Conservation (phyloP, 2,329 filamentous ascomycete genomes). For the Aureobasidium lini region DNA sequence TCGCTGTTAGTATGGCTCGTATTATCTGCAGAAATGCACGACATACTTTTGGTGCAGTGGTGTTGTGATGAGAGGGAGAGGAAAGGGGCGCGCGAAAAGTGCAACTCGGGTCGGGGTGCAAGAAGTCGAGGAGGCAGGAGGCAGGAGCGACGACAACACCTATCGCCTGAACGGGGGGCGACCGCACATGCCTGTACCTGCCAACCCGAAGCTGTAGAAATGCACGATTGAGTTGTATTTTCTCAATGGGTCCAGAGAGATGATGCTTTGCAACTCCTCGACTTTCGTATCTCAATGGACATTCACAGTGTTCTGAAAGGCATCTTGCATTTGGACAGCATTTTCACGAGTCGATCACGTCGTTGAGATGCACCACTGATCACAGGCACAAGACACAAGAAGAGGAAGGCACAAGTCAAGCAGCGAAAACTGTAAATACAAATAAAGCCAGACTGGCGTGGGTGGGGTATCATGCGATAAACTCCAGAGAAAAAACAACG, state of each 20-base stretch:
- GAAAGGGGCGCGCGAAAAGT: no score
- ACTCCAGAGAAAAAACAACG: background rate
- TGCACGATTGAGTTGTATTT: background rate
- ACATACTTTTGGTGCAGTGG: background rate
- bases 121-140: background rate
- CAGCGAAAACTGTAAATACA: background rate
- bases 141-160: background rate
- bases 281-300: background rate
- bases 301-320: background rate
- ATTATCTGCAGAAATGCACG: background rate
- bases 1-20: background rate
- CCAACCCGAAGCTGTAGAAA: background rate
- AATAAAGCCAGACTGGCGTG: background rate
- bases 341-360: background rate
- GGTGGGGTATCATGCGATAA: background rate
- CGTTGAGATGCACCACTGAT: background rate
- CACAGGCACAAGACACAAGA: background rate
- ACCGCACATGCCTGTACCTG: background rate
- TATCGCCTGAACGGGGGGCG: background rate
- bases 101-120: background rate
- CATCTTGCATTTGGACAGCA: background rate
- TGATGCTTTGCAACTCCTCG: no score
- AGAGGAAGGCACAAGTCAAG: background rate
- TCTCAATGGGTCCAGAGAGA: background rate
- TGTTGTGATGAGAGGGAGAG: background rate